Conservation (phyloP, 768 basidiomycete species). For the Naematelia aurantialba region DNA sequence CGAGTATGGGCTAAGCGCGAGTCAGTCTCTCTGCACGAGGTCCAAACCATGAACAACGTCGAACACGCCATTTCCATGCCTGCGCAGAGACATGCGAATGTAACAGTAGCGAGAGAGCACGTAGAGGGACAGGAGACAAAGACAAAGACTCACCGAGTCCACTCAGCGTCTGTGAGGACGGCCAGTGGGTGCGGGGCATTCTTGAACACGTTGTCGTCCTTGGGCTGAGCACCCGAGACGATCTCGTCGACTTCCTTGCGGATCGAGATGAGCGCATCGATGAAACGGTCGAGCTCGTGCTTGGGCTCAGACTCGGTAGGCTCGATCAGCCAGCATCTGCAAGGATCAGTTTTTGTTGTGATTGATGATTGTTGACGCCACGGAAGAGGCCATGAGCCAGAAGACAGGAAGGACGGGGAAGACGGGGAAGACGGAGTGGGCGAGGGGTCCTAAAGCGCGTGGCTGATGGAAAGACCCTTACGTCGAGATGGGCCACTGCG, state of each 20-base stretch:
- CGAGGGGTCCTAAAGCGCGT: background rate
- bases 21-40: no score
- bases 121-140: background rate
- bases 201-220: slow-evolving; percentile 83
- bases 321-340: slow-evolving; percentile 64
- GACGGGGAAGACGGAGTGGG: background rate
- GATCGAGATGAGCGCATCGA: slow-evolving; percentile 97
- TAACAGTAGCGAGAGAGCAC: no score
- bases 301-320: slow-evolving; percentile 94
- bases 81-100: no score
- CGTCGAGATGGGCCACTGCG: slow-evolving; percentile 95
- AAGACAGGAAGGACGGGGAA: background rate
- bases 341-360: background rate
- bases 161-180: slow-evolving; percentile 69
- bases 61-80: no score
- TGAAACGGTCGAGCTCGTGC: slow-evolving; percentile 92
- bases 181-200: slow-evolving; percentile 90
- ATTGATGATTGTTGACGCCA: slow-evolving; percentile 52
- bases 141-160: slow-evolving; percentile 65
- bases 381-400: background rate
- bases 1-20: slow-evolving; percentile 62
- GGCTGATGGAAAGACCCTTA: slow-evolving; percentile 54
- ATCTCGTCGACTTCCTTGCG: slow-evolving; percentile 86
- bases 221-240: slow-evolving; percentile 77
- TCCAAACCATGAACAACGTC: no score